Percentiles rank a stretch among this genome's conserved stretches.
phyloP scores from a whole-genome alignment of 2,329 filamentous ascomycete species.

The Ceratocystis huliohia region DNA sequence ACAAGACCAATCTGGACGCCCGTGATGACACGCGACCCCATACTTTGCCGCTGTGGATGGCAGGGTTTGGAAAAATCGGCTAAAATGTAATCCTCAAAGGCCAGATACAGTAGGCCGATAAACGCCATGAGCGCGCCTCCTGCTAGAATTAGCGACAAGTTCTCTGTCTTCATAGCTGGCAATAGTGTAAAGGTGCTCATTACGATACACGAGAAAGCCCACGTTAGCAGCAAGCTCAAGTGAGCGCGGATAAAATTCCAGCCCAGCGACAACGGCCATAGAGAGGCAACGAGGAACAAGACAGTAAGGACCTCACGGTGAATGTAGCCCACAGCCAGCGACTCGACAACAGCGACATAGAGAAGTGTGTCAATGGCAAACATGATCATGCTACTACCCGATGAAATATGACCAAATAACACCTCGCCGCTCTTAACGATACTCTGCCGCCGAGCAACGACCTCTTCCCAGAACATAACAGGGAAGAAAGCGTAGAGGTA shows the following conservation, averaged over 20 bases:
- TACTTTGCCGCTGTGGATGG: constrained; percentile 21
- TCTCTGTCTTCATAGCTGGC: constrained; percentile 74
- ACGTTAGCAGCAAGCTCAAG: constrained; percentile 49
- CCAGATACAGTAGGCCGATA: constrained; percentile 64
- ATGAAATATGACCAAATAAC: constrained; percentile 57
- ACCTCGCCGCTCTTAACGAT: constrained; percentile 52
- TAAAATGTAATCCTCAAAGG: constrained; percentile 56
- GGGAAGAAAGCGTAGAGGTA: constrained; percentile 90
- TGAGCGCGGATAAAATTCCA: constrained; percentile 57
- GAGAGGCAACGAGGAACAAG: constrained; percentile 60
- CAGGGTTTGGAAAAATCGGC: constrained; percentile 32
- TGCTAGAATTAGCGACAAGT: constrained; percentile 55
- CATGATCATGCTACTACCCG: constrained; percentile 42
- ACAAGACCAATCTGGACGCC: constrained; percentile 70
- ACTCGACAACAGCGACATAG: constrained; percentile 66
- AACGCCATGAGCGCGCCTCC: constrained; percentile 68
- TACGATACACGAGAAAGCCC: constrained; percentile 61
- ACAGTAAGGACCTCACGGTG: constrained; percentile 74
- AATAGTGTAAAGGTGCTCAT: constrained; percentile 91
- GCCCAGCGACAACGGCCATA: constrained; percentile 71
- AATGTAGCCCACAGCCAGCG: constrained; percentile 86
- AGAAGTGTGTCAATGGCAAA: constrained; percentile 50
- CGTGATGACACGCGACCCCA: constrained; percentile 35
- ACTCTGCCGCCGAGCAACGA: constrained; percentile 63
- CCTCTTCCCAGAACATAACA: constrained; percentile 91